Evolutionary conservation across 768 basidiomycete species (phyloP), one percentile per base, ranked within the genome.

Genomic region (Goffeauzyma gilvescens): DNA sequence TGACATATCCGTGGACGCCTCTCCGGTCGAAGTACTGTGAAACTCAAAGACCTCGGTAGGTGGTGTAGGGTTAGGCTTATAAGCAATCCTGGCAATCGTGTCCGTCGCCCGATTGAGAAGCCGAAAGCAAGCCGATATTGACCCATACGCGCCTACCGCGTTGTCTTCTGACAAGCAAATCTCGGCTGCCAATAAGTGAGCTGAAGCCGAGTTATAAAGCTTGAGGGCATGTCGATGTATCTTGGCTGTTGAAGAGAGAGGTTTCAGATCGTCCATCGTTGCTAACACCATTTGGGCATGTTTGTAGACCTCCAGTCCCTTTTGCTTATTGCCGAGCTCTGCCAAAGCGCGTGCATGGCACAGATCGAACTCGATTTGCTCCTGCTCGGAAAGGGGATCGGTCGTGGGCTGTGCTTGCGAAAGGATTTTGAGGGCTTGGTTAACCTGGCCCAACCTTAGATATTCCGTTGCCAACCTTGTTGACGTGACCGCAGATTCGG

Each of bases 61-160:
- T 6, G 70, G 67, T n/a, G 66, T 60, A 7, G 56, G 47, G 33
- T 23, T 46, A 13, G 21, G 57, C 41, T 35, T 46, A n/a, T 41
- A 38, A 6, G 54, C 52, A 7, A 83, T 66, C 23, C 80, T 75
- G 5, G 72, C 61, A 0, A 84, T 58, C 0, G 72, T 71, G 17
- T 83, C 82, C 12, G 75, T 63, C 3, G 84, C 82, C 21, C 81
- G 74, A 56, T 80, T 81, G 75, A 78, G 84, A 2, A 87, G 64
- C 14, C 83, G 74, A 38, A 85, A 68, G 0, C 79, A 73, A 49
- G 80, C 79, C 10, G 80, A 65, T 48, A 78, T 65, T 15, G 71
- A 71, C 33, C 71, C 67, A 13, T 84, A 54, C 2, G 76, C 71
- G 4, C 68, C 64, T 0, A 71, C 65, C 0, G 72, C 64, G 35